Evolutionary conservation across 2,329 filamentous ascomycete genomes (phyloP), one percentile per base, ranked within the genome.

Genomic region (Cryphonectria parasitica): DNA sequence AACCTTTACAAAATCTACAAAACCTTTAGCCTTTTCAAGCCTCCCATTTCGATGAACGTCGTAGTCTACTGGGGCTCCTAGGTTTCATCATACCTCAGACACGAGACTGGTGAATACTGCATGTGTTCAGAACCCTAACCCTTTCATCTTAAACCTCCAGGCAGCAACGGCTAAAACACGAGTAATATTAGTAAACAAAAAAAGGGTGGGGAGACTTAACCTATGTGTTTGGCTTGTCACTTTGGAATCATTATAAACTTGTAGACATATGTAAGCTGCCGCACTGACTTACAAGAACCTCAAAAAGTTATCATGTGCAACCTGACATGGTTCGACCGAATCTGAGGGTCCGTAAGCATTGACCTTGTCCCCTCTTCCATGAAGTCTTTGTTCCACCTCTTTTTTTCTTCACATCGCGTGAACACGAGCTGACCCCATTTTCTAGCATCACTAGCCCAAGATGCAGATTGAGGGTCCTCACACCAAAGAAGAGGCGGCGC

Each of bases 381-480:
- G 19, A n/a, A 1, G 19, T 22, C 28, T 25, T 31, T 39, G 10
- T 11, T 39, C 36, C 10, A 0, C 11, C 36, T 39, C 10, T 39
- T 39, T 39, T 39, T 39, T 39, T 10, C 13, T 39, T 13, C 19
- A 52, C 45, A 19, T n/a, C 19, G 7, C 22, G 45, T 52, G 22
- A 25, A 52, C 19, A 7, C 22, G 22, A 7, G 3, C 45, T 31
- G 15, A 11, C 56, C 25, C 7, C 7, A 17, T 41, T 22, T 6
- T 62, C 36, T 31, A n/a, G 17, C 15, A 1, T 1, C 1, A 2
- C 54, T 17, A 2, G 1, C n/a, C 15, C 13, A 41, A 10, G 19
- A 69, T 71, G 70, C 58, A 69, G 17, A 58, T 71, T 45, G 56
- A 69, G 25, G 70, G 70, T 3, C 64, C 70, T 31, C 70, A 71